phyloP scores from a whole-genome alignment of 768 basidiomycete genomes.

The Amanita thiersii region DNA sequence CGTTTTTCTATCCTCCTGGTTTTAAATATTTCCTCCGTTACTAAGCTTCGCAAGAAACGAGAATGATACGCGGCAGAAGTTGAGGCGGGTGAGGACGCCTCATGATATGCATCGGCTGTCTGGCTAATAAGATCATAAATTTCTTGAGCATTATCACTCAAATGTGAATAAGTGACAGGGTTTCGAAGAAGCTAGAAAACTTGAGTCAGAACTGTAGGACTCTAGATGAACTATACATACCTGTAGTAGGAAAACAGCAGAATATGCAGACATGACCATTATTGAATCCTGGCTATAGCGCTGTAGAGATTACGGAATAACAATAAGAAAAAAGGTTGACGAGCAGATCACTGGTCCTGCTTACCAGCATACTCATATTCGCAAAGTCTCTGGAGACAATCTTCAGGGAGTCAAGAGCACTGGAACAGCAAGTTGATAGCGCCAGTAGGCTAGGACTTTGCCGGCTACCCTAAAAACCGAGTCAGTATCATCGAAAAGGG shows the following conservation, averaged over 20 bases:
- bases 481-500: constrained; percentile 5
- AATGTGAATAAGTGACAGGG: constrained; percentile 44
- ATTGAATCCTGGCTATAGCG: constrained; percentile 82
- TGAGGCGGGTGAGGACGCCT: constrained; percentile 58
- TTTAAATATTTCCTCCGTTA: constrained; percentile 55
- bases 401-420: constrained; percentile 61
- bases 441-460: constrained; percentile 60
- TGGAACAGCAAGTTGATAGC: constrained; percentile 62
- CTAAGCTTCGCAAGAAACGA: constrained; percentile 67
- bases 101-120: constrained; percentile 73
- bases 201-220: constrained; percentile 1
- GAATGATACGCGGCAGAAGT: constrained; percentile 70
- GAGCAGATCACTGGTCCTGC: constrained; percentile 15
- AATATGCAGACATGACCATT: constrained; percentile 81
- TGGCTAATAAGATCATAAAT: constrained; percentile 58
- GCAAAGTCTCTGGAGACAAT: constrained; percentile 73
- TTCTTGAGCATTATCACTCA: constrained; percentile 53
- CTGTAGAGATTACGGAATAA: constrained; percentile 31
- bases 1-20: constrained; percentile 35
- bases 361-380: constrained; percentile 63
- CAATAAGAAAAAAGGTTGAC: constrained; percentile 9
- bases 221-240: constrained; percentile 25
- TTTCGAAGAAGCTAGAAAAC: constrained; percentile 57
- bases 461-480: constrained; percentile 37
- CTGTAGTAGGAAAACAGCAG: constrained; percentile 72